These are phyloP conservation scores for Solanum paucissectum DNA, from an alignment of 257 asterid genomes.

Conservation along the genomic window DNA sequence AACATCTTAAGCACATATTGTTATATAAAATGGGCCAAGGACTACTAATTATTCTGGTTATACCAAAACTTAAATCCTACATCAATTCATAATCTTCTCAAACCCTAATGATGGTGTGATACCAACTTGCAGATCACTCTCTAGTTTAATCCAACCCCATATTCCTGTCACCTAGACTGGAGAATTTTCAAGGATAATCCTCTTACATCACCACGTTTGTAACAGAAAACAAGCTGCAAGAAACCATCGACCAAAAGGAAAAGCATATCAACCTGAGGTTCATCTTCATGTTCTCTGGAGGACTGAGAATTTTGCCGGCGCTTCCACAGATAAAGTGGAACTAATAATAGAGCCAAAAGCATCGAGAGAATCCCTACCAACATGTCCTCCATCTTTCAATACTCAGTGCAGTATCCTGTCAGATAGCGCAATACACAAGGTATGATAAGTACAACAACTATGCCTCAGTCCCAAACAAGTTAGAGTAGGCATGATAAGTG, in stretches of 20 bases:
- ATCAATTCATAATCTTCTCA: background rate
- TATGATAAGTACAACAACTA: background rate
- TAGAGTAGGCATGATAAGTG: background rate
- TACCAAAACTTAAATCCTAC: background rate
- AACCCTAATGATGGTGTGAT: background rate
- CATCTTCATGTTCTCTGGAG: constrained; percentile 49
- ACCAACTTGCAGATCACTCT: background rate
- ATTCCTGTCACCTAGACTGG: background rate
- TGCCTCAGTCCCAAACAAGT: background rate
- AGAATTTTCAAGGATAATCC: background rate
- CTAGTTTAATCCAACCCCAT: background rate
- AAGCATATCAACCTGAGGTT: constrained; percentile 29
- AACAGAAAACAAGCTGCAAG: background rate
- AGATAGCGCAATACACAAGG: background rate
- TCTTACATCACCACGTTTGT: background rate
- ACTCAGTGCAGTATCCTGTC: background rate
- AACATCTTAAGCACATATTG: background rate
- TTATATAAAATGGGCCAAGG: background rate
- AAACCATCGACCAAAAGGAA: background rate
- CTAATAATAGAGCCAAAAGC: constrained; percentile 49
- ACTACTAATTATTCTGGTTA: background rate
- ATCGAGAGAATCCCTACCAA: constrained; percentile 56
- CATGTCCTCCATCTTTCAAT: constrained; percentile 56
- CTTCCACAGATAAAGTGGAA: constrained; percentile 87
- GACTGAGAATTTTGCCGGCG: constrained; percentile 53